Evolutionary conservation across 768 basidiomycete species (phyloP).

Genomic region (Terana coerulea): DNA sequence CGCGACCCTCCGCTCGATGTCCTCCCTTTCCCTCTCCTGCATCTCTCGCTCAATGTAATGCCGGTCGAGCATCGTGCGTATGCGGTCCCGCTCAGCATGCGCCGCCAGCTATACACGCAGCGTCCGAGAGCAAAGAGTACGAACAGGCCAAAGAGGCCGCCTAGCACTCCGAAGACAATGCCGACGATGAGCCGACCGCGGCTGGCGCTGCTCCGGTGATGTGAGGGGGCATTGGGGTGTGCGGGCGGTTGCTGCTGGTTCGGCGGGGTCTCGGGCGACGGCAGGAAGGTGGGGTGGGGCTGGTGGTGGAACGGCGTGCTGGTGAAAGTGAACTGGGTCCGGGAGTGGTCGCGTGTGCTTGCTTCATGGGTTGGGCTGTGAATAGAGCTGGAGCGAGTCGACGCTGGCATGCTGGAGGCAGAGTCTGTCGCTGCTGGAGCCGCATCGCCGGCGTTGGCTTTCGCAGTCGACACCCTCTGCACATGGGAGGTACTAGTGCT

Average conservation of each 20-base stretch:
- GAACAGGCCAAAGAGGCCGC: slow-evolving; percentile 34
- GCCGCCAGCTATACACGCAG: slow-evolving; percentile 40
- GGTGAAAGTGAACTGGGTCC: background rate
- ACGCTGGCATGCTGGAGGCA: background rate
- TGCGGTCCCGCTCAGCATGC: slow-evolving; percentile 44
- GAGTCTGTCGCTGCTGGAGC: background rate
- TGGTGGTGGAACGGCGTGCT: background rate
- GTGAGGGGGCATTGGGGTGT: slow-evolving; percentile 5
- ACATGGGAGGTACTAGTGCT: no score
- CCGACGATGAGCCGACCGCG: slow-evolving; percentile 20
- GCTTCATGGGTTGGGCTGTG: background rate
- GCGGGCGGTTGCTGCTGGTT: slow-evolving; percentile 1
- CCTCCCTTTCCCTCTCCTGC: slow-evolving; percentile 41
- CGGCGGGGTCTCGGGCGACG: slow-evolving; percentile 1
- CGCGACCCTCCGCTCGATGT: slow-evolving; percentile 18
- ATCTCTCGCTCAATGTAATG: slow-evolving; percentile 50
- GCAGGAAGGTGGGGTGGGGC: background rate
- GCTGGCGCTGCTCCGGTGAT: slow-evolving; percentile 4
- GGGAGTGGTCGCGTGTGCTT: background rate
- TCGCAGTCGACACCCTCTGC: no score
- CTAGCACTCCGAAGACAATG: slow-evolving; percentile 45
- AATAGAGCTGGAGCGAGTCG: background rate
- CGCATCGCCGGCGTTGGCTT: background rate
- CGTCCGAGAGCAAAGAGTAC: slow-evolving; percentile 37
- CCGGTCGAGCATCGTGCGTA: slow-evolving; percentile 37